Evolutionary conservation across 805 yeast genomes (phyloP).

Genomic region (Barnettozyma siamensis): DNA sequence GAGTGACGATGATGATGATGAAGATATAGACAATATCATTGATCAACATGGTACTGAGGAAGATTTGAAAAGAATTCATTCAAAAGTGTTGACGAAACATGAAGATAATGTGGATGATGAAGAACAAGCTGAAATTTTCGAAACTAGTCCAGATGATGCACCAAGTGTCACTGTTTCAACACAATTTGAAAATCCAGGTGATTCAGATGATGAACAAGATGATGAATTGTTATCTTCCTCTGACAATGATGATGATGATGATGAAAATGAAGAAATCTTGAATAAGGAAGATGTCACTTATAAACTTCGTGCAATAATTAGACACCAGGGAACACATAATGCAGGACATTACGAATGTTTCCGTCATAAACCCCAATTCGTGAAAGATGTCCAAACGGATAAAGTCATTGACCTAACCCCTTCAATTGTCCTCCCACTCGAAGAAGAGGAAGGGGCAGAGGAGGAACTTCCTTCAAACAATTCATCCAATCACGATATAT

Average conservation of each 20-base stretch:
- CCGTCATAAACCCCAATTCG: conserved; percentile 62
- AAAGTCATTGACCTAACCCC: conserved; percentile 28
- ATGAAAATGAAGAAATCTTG: conserved; percentile 19
- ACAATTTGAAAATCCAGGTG: conserved; percentile 14
- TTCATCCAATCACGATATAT: neutral
- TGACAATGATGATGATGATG: conserved; percentile 19
- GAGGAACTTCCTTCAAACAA: too few species aligned
- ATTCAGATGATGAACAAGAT: conserved; percentile 11
- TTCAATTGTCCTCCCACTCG: conserved; percentile 16
- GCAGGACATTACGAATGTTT: conserved; percentile 91
- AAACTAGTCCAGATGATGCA: conserved; percentile 1
- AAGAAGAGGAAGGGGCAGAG: conserved; percentile 1
- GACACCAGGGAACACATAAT: conserved; percentile 85
- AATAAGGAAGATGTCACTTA: conserved; percentile 39
- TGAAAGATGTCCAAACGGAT: conserved; percentile 24
- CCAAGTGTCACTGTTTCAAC: neutral
- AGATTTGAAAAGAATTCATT: conserved; percentile 17
- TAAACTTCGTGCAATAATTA: conserved; percentile 62
- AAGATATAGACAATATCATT: conserved; percentile 35
- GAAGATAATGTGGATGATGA: conserved; percentile 16
- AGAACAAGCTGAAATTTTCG: conserved; percentile 11
- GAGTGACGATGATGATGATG: conserved; percentile 49
- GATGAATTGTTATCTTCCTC: neutral
- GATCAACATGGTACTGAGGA: conserved; percentile 22
- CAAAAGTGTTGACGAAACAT: conserved; percentile 21